These are phyloP conservation scores for Euphrasia arctica DNA, from an alignment of 305 asterid species.

Conservation along the genomic window DNA sequence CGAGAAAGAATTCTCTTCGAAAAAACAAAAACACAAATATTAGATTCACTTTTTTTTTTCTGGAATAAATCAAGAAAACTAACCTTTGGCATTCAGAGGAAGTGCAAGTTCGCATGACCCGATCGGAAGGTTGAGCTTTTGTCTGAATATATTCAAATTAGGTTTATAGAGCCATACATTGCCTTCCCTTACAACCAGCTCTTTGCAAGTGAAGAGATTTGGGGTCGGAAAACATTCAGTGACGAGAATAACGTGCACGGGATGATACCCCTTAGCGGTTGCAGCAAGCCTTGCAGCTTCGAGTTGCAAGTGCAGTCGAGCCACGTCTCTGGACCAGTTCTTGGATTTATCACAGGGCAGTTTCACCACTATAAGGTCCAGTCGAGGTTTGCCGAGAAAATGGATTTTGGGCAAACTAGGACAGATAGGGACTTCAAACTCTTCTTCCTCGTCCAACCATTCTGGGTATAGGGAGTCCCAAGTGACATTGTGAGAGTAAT, in stretches of 20 bases:
- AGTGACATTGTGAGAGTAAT: constrained; percentile 48
- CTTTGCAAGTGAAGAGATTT: constrained; percentile 84
- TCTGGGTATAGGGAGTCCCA: constrained; percentile 94
- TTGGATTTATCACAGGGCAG: constrained; percentile 74
- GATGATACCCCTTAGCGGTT: constrained; percentile 61
- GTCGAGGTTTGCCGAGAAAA: constrained; percentile 60
- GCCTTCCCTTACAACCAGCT: constrained; percentile 62
- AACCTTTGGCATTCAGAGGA: constrained; percentile 71
- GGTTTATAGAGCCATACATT: constrained; percentile 79
- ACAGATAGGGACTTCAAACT: constrained; percentile 75
- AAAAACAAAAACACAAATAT: constrained; percentile 18
- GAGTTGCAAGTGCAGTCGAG: constrained; percentile 81
- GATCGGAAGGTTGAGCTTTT: constrained; percentile 73
- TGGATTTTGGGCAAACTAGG: constrained; percentile 57
- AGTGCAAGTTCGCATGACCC: constrained; percentile 96
- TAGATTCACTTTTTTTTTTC: neutral
- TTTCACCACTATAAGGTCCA: constrained; percentile 77
- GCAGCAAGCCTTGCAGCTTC: constrained; percentile 86
- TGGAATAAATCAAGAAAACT: constrained; percentile 21
- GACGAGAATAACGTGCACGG: constrained; percentile 57
- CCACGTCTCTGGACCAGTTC: constrained; percentile 80
- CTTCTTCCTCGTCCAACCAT: constrained; percentile 97
- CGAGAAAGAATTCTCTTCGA: constrained; percentile 53
- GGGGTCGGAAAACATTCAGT: constrained; percentile 86
- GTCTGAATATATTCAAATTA: constrained; percentile 51